phyloP scores from a whole-genome alignment of 2,329 filamentous ascomycete genomes.

The Stemphylium beticola region DNA sequence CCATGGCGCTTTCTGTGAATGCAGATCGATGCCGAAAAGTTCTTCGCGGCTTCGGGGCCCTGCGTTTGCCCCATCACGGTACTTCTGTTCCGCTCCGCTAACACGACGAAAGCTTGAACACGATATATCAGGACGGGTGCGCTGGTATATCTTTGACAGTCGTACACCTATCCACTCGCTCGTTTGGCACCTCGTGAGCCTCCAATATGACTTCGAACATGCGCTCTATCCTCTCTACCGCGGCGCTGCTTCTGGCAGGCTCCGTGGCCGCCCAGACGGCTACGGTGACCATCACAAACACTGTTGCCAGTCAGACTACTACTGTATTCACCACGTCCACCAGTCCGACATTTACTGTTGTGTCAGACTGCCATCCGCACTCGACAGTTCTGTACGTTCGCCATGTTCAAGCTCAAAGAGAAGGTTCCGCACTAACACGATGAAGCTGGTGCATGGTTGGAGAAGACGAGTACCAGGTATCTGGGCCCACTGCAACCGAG shows the following conservation, averaged over 20 bases:
- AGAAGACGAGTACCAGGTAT: slow-evolving; percentile 52
- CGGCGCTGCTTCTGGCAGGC: slow-evolving; percentile 14
- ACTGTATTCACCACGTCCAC: slow-evolving; percentile 9
- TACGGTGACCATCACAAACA: slow-evolving; percentile 11
- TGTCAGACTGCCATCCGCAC: slow-evolving; percentile 62
- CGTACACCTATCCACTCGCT: slow-evolving; percentile 3
- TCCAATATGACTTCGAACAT: slow-evolving; percentile 19
- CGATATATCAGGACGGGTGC: slow-evolving; percentile 28
- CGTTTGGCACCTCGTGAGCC: not conserved
- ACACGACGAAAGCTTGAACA: slow-evolving; percentile 4
- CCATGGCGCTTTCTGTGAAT: slow-evolving; percentile 8
- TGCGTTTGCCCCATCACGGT: slow-evolving; percentile 22
- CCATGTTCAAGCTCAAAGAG: not conserved
- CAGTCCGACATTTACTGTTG: slow-evolving; percentile 49
- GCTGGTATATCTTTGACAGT: slow-evolving; percentile 8
- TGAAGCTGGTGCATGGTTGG: slow-evolving; percentile 54
- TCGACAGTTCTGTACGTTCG: slow-evolving; percentile 51
- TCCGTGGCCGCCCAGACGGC: slow-evolving; percentile 25
- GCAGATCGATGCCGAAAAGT: slow-evolving; percentile 14
- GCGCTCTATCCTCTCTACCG: slow-evolving; percentile 2
- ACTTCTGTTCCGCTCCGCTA: slow-evolving; percentile 13
- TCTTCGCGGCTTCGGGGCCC: slow-evolving; percentile 16
- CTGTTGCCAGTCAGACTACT: not conserved
- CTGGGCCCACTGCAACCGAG: slow-evolving; percentile 61
- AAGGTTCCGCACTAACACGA: slow-evolving; percentile 15